These are phyloP conservation scores for Rutstroemia sp. DNA, from an alignment of 2,329 filamentous ascomycete genomes.

Conservation along the genomic window DNA sequence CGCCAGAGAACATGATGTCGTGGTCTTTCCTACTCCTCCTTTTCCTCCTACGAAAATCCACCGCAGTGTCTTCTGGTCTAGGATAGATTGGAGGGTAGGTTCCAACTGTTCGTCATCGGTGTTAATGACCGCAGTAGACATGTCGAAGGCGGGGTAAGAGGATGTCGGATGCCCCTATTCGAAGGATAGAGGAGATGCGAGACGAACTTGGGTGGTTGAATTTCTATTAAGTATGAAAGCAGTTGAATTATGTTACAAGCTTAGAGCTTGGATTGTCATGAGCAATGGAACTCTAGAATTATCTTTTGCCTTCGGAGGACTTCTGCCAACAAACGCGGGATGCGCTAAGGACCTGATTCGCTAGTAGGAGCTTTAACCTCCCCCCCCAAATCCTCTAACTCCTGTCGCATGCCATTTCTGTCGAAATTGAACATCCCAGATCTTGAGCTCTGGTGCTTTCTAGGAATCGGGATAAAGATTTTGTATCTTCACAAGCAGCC, in stretches of 20 bases:
- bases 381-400: not conserved
- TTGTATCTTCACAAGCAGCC: too few relatives aligned
- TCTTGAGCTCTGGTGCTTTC: too few relatives aligned
- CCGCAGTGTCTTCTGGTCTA: slow-evolving; percentile 89
- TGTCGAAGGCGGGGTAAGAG: slow-evolving; percentile 5
- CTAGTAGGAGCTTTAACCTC: not conserved
- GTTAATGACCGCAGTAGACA: slow-evolving; percentile 40
- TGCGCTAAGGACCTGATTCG: slow-evolving; percentile 16
- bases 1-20: slow-evolving; percentile 96
- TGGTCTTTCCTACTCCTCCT: slow-evolving; percentile 97
- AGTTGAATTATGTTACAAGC: too few relatives aligned
- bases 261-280: not conserved
- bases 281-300: not conserved
- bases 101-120: slow-evolving; percentile 73
- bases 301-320: slow-evolving; percentile 12
- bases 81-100: slow-evolving; percentile 86
- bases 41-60: slow-evolving; percentile 99
- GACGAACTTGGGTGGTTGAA: not conserved
- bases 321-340: slow-evolving; percentile 20
- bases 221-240: too few relatives aligned
- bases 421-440: too few relatives aligned
- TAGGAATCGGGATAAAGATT: too few relatives aligned
- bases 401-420: too few relatives aligned
- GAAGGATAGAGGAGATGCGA: not conserved
- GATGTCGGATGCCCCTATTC: not conserved